phyloP scores from a whole-genome alignment of 495 filamentous ascomycete genomes.

The Penicillium antarcticum region DNA sequence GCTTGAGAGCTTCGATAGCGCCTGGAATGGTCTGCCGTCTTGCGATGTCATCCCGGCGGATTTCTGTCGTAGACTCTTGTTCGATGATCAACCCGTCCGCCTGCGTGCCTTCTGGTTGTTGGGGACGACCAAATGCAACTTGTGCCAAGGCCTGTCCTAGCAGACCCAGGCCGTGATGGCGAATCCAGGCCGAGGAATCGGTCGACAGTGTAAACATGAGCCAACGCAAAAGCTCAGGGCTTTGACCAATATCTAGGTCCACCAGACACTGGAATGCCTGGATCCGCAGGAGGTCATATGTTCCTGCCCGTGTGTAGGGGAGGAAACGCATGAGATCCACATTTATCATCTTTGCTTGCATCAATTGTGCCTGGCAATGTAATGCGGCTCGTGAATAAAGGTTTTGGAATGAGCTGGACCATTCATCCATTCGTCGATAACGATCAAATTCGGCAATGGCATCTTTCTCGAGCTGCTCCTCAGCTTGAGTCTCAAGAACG shows the following conservation, averaged over 20 bases:
- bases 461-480: slow-evolving; percentile 61
- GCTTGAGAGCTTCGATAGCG: slow-evolving; percentile 70
- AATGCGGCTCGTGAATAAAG: slow-evolving; percentile 80
- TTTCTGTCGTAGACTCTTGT: slow-evolving; percentile 64
- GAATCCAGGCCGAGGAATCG: slow-evolving; percentile 79
- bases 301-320: slow-evolving; percentile 75
- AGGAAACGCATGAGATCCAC: slow-evolving; percentile 65
- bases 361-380: slow-evolving; percentile 69
- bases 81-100: slow-evolving; percentile 76
- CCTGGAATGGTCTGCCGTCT: slow-evolving; percentile 73
- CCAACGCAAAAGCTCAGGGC: slow-evolving; percentile 60
- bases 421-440: slow-evolving; percentile 90
- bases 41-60: slow-evolving; percentile 64
- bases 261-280: slow-evolving; percentile 80
- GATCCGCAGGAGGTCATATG: slow-evolving; percentile 74
- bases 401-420: slow-evolving; percentile 88
- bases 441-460: slow-evolving; percentile 84
- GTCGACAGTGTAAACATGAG: slow-evolving; percentile 68
- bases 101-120: slow-evolving; percentile 25
- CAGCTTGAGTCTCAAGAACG: slow-evolving; percentile 52
- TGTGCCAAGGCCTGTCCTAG: slow-evolving; percentile 72
- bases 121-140: slow-evolving; percentile 69
- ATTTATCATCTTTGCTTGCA: slow-evolving; percentile 66
- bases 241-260: slow-evolving; percentile 68
- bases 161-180: slow-evolving; percentile 61